Evolutionary conservation across 2,329 filamentous ascomycete species (phyloP).

Genomic region (Trichoderma oligosporum): DNA sequence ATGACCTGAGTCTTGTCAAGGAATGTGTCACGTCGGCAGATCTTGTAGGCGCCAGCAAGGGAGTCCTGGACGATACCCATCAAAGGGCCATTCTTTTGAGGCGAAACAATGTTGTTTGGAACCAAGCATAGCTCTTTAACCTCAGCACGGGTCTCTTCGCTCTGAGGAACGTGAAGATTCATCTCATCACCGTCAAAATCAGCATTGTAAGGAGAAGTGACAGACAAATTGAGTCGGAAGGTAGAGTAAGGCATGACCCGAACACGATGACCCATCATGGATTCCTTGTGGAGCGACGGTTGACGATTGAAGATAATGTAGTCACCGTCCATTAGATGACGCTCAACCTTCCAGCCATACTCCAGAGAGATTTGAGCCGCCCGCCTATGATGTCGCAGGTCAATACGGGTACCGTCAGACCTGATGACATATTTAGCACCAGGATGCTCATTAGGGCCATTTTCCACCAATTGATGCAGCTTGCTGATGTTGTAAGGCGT

Average conservation of each 20-base stretch:
- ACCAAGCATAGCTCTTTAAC: conserved; percentile 94
- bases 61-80: conserved; percentile 99
- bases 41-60: conserved; percentile 92
- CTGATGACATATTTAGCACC: conserved; percentile 96
- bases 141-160: conserved; percentile 93
- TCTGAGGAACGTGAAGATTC: conserved; percentile 99
- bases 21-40: conserved; percentile 89
- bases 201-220: conserved; percentile 98
- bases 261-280: conserved; percentile 99
- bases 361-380: conserved; percentile 82
- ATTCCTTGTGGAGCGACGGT: conserved; percentile 97
- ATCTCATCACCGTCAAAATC: conserved; percentile 99
- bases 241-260: conserved; percentile 99
- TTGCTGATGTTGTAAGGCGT: conserved; percentile 97
- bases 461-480: conserved; percentile 82
- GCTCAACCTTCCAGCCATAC: conserved; percentile 98
- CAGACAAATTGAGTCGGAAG: conserved; percentile 93
- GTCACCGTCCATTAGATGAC: conserved; percentile 92
- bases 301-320: conserved; percentile 99
- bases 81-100: conserved; percentile 90
- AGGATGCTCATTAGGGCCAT: conserved; percentile 90
- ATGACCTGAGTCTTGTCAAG: conserved; percentile 87
- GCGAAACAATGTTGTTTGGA: conserved; percentile 97
- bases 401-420: conserved; percentile 88
- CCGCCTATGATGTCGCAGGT: conserved; percentile 87